Conservation (phyloP, 2,329 filamentous ascomycete genomes). For the Mycosphaerelloides madeirae region DNA sequence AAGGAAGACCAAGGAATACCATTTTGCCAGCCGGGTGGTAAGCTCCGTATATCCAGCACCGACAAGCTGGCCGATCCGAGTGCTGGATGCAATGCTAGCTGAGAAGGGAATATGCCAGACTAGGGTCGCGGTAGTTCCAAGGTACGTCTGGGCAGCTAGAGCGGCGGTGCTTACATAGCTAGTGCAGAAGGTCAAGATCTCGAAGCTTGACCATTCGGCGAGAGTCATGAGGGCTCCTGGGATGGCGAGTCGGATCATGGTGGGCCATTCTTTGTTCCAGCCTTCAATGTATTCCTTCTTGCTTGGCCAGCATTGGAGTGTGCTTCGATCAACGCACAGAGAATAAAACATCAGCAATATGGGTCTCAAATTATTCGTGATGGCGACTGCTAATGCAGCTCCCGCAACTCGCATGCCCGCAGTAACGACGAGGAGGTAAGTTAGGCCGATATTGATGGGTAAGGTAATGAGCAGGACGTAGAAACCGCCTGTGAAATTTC, state of each 20-base stretch:
- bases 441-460: conserved; percentile 17
- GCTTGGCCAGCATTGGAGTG: conserved; percentile 45
- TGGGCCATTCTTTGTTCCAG: conserved; percentile 37
- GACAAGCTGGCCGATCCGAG: conserved; percentile 37
- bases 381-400: conserved; percentile 47
- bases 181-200: conserved; percentile 33
- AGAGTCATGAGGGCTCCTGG: conserved; percentile 25
- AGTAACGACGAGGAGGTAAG: conserved; percentile 24
- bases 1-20: conserved; percentile 29
- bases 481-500: conserved; percentile 47
- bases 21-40: conserved; percentile 32
- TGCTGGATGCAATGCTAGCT: conserved; percentile 36
- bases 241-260: conserved; percentile 21
- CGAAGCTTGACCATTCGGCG: conserved; percentile 27
- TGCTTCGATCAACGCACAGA: conserved; percentile 36
- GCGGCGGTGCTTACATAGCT: conserved; percentile 21
- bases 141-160: conserved; percentile 23
- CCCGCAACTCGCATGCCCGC: conserved; percentile 46
- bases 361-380: conserved; percentile 40
- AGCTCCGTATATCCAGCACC: conserved; percentile 34
- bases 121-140: conserved; percentile 26
- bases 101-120: conserved; percentile 40
- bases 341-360: conserved; percentile 46
- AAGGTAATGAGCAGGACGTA: conserved; percentile 10
- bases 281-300: conserved; percentile 6